phyloP scores from a whole-genome alignment of 768 basidiomycete species.

The Hygrocybe punicea region DNA sequence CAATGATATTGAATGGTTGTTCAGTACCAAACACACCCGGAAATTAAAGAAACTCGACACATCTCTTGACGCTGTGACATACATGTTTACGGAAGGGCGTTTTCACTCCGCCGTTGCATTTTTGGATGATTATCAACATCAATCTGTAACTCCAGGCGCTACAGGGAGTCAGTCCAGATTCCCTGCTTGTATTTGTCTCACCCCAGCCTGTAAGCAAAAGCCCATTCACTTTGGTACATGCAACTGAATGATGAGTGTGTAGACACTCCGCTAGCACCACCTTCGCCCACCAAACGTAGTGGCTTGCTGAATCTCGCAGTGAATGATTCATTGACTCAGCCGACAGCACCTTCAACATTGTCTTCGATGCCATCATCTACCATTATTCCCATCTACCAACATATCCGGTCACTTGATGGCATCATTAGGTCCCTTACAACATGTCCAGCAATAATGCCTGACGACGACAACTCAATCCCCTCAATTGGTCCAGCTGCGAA shows the following conservation, averaged over 20 bases:
- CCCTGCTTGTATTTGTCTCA: background rate
- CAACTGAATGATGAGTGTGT: too few relatives aligned
- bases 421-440: background rate
- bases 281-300: background rate
- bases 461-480: background rate
- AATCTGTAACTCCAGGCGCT: too few relatives aligned
- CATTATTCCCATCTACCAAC: background rate
- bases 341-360: too few relatives aligned
- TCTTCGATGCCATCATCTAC: background rate
- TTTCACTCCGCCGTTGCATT: background rate
- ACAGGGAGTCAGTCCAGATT: background rate
- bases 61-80: background rate
- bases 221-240: background rate
- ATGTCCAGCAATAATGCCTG: background rate
- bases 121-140: background rate
- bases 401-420: background rate
- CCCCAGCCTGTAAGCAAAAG: background rate
- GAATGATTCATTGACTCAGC: too few relatives aligned
- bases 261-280: too few relatives aligned
- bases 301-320: background rate
- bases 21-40: background rate
- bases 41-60: background rate
- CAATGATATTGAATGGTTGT: background rate
- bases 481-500: background rate
- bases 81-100: background rate